Evolutionary conservation across 805 yeast species (phyloP), one percentile per base, ranked within the genome.

Genomic region (Wickerhamomyces strasburgensis): DNA sequence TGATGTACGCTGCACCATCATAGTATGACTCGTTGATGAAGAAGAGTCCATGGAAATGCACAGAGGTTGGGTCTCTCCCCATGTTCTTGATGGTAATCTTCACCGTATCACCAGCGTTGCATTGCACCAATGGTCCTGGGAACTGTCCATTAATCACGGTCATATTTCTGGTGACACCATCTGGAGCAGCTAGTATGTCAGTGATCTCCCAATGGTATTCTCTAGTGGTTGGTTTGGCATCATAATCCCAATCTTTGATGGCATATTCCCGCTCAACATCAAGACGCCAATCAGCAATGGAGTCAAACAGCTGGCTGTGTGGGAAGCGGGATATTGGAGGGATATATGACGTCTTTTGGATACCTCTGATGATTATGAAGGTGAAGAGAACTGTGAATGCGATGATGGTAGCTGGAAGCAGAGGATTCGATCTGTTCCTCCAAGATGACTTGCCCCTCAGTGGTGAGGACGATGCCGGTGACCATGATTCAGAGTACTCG

Each of bases 31-130:
- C 60, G 23, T 58, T 53, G 43, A 68, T 74, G 44, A 56, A 58
- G 24, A 64, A 59, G 29, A 73, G 52, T 2, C 80, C 80, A 43
- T 75, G 81, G 47, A 73, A 73, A 46, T 75, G 81, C 24, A 75
- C 51, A 0, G 74, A 53, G 2, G 70, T 64, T 0, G 70, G 56
- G 18, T 65, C 68, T 6, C 58, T 61, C 5, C 40, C 46, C 6
- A 62, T 48, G 44, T 75, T 75, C 33, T 48, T 40, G 15, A 73
- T 67, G 7, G 57, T 60, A 3, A 73, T 65, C 1, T 61, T 44
- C 17, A 73, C 64, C 14, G 70, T 58, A 48, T 73, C 79, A 33
- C 66, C 60, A 23, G 65, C 62, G 43, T 56, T 62, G 46, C 61
- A 75, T 51, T 64, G 66, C 3, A 75, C 58, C 19, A 61, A 39